Conservation (phyloP, 441 rosid species). For the Gossypium davidsonii region DNA sequence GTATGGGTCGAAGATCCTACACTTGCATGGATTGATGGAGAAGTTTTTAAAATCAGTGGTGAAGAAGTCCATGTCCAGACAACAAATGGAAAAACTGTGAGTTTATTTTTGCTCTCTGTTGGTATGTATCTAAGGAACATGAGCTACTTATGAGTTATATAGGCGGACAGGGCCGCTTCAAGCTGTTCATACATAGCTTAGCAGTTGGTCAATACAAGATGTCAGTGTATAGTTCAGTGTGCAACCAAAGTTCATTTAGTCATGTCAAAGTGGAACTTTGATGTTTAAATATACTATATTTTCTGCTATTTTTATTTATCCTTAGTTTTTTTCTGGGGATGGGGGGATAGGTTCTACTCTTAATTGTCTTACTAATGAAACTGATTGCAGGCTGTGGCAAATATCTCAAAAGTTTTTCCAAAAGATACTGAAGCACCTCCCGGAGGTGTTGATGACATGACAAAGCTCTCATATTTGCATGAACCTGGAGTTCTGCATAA, state of each 20-base stretch:
- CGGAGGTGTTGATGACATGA: conserved; percentile 78
- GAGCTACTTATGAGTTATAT: conserved; percentile 3
- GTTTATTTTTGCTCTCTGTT: conserved; percentile 17
- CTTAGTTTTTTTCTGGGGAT: not conserved
- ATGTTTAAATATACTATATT: not conserved
- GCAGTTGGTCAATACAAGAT: conserved; percentile 2
- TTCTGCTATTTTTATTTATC: not conserved
- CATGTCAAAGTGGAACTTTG: conserved; percentile 12
- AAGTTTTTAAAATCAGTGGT: conserved; percentile 72
- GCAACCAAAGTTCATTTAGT: conserved; percentile 13
- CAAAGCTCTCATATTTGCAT: conserved; percentile 71
- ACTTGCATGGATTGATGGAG: conserved; percentile 93
- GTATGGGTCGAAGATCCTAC: conserved; percentile 96
- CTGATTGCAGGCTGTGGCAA: conserved; percentile 43
- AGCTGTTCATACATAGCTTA: not conserved
- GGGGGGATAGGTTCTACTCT: not conserved
- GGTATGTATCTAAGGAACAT: not conserved
- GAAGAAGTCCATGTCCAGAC: conserved; percentile 66
- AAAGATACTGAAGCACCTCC: conserved; percentile 64
- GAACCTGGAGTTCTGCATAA: conserved; percentile 72
- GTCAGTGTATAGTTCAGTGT: conserved; percentile 9
- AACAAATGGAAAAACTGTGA: conserved; percentile 67
- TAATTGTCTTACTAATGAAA: not conserved
- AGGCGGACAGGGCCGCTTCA: not conserved
- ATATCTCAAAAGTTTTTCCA: conserved; percentile 47